Percentiles rank a stretch among this genome's conserved stretches.
Evolutionary conservation across 768 basidiomycete species (phyloP).

Genomic region (Collybiopsis luxurians): DNA sequence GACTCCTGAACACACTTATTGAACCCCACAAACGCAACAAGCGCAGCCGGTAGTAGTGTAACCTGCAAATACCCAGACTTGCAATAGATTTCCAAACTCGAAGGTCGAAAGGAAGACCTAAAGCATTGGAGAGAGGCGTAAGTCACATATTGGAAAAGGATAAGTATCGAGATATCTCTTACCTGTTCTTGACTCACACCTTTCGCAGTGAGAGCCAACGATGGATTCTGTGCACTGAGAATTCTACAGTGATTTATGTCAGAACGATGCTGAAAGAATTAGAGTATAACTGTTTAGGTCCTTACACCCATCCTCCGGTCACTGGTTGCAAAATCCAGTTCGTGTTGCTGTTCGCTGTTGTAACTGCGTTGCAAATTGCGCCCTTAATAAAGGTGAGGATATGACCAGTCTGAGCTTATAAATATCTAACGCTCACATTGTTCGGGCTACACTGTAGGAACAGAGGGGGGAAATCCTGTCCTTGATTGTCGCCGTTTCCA

Average conservation of each 20-base stretch:
- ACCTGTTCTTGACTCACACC: not conserved
- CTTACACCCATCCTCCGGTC: not conserved
- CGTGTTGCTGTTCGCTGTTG: not conserved
- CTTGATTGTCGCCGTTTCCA: not conserved
- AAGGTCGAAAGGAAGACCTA: not conserved
- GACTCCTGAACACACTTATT: not conserved
- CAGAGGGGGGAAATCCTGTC: not conserved
- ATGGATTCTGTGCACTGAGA: not conserved
- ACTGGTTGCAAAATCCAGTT: not conserved
- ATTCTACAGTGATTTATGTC: not conserved
- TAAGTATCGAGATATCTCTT: too few species aligned
- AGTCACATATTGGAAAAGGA: too few species aligned
- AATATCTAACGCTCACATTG: not conserved
- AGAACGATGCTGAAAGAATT: not conserved
- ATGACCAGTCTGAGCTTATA: too few species aligned
- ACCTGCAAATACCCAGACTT: not conserved
- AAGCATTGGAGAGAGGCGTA: too few species aligned
- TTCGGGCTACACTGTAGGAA: not conserved
- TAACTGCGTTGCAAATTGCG: not conserved
- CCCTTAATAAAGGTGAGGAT: not conserved
- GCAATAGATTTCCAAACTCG: not conserved
- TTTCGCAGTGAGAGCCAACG: not conserved
- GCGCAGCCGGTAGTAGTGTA: not conserved
- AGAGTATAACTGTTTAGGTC: not conserved
- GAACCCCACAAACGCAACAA: not conserved